These are phyloP conservation scores for Cryomyces minteri DNA, from an alignment of 495 filamentous ascomycete species.

Conservation along the genomic window DNA sequence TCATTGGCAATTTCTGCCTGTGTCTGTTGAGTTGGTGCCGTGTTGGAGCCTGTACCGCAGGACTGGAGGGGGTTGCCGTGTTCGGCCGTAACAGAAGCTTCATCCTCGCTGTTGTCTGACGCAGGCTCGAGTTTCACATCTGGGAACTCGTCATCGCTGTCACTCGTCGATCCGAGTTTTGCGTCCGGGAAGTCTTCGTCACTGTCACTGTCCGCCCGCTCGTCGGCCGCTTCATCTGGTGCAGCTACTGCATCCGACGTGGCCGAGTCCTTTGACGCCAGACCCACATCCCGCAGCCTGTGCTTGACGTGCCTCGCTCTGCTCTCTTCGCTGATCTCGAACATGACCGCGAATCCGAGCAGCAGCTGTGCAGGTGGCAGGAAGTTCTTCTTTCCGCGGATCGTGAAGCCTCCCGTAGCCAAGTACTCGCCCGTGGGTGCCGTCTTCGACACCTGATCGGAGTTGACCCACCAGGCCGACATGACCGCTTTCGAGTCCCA, in stretches of 20 bases:
- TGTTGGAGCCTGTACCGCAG: neutral
- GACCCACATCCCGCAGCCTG: constrained; percentile 31
- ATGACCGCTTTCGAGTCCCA: constrained; percentile 95
- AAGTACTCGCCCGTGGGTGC: constrained; percentile 63
- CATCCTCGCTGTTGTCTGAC: constrained; percentile 1
- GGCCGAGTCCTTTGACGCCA: neutral
- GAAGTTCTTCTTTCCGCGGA: constrained; percentile 75
- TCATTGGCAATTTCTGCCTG: neutral
- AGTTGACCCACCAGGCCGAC: constrained; percentile 85
- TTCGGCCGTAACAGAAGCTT: neutral
- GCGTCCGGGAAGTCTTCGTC: constrained; percentile 24
- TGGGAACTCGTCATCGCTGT: constrained; percentile 15
- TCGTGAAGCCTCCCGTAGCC: constrained; percentile 52
- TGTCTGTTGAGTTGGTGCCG: neutral
- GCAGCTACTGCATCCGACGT: neutral
- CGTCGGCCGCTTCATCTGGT: constrained; percentile 1
- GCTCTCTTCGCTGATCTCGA: constrained; percentile 77
- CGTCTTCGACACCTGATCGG: constrained; percentile 75
- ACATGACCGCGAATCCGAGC: constrained; percentile 74
- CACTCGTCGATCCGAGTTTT: constrained; percentile 14
- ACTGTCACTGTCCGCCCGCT: constrained; percentile 6
- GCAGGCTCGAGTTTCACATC: constrained; percentile 15
- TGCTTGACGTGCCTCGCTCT: constrained; percentile 62
- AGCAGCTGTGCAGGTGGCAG: constrained; percentile 76
- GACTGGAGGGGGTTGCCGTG: neutral